Base-by-base conservation (phyloP, 163 green algal genomes). In the Botryococcus braunii region DNA sequence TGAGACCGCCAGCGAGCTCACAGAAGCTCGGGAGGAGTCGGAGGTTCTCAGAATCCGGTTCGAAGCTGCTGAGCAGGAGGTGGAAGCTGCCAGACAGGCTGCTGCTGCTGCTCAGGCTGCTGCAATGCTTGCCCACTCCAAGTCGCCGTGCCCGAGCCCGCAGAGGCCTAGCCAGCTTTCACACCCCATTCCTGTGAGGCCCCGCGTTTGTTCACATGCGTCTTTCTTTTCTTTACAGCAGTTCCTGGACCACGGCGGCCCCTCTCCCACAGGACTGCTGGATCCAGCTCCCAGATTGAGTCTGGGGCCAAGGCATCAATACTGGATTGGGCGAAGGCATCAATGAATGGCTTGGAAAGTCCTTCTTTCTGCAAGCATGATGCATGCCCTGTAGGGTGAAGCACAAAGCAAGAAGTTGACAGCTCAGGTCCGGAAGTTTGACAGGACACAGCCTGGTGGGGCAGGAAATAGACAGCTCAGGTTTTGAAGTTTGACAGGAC, bases 11-110 rank as follows among this genome's bases (percentile, higher is more conserved):
- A 73, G 80, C 31, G 77, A 85, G 68, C 37, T 85, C 61, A 72
- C 65, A 3, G 82, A 87, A 40, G 67, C 79, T 31, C 32, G 32
- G 1, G 88, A 95, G 65, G 84, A 91, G 66, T 49, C 77, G 23
- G 88, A 92, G 67, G 72, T 92, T 66, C 71, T 92, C 65, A 68
- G 81, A 8, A 80, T 93, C 39, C 74, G 79, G 47, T 73, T 92
- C 23, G 82, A 91, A 21, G 73, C 82, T 21, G 77, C 80, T 0
- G 60, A 81, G 55, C 74, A 82, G 75, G 78, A 88, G 66, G 76
- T 72, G 32, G 69, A 81, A 29, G 76, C 79, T 13, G 76, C 72
- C 31, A 75, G 77, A 43, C 78, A 77, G 34, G 70, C 68, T 3
- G 65, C 70, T 9, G 70, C 72, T 32, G 79, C 77, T 4, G 65